Percentiles rank a stretch among this genome's conserved stretches.
Conservation (phyloP, 2,329 filamentous ascomycete species). For the Nectriaceae sp. region DNA sequence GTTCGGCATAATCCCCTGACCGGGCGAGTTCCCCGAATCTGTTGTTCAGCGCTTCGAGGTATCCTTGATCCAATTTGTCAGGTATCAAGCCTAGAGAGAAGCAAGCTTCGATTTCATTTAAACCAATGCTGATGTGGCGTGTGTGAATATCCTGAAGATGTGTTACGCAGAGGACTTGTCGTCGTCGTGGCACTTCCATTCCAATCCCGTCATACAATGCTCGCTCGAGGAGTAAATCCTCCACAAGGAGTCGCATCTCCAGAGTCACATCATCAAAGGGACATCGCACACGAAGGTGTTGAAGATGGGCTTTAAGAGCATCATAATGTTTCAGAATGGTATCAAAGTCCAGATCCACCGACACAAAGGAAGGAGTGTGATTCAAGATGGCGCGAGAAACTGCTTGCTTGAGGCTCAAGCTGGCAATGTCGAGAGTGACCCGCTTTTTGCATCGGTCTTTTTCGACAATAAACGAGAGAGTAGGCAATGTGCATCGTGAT, state of each 20-base stretch:
- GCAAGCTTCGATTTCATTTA: conserved; percentile 31
- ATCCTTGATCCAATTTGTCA: conserved; percentile 14
- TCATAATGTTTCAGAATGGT: conserved; percentile 27
- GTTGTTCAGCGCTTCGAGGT: conserved; percentile 20
- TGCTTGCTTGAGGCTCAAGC: conserved; percentile 38
- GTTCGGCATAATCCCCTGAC: conserved; percentile 22
- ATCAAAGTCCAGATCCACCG: conserved; percentile 20
- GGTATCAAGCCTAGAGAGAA: conserved; percentile 27
- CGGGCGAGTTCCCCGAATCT: conserved; percentile 25
- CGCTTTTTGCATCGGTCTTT: conserved; percentile 25
- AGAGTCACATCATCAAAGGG: conserved; percentile 16
- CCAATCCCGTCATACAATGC: conserved; percentile 30
- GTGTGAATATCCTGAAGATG: conserved; percentile 33
- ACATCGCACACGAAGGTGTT: conserved; percentile 5
- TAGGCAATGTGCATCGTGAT: conserved; percentile 14
- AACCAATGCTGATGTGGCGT: conserved; percentile 24
- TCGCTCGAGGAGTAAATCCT: conserved; percentile 27
- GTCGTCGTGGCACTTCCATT: conserved; percentile 20
- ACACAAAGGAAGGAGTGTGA: conserved; percentile 1
- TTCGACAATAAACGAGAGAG: conserved; percentile 28
- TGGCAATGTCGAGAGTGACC: conserved; percentile 29
- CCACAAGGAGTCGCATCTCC: conserved; percentile 30
- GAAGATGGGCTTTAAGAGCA: conserved; percentile 20
- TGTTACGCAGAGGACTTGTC: conserved; percentile 13
- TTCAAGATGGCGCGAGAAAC: conserved; percentile 40